phyloP scores from a whole-genome alignment of 129 eudicot species.

The Arctium minus region DNA sequence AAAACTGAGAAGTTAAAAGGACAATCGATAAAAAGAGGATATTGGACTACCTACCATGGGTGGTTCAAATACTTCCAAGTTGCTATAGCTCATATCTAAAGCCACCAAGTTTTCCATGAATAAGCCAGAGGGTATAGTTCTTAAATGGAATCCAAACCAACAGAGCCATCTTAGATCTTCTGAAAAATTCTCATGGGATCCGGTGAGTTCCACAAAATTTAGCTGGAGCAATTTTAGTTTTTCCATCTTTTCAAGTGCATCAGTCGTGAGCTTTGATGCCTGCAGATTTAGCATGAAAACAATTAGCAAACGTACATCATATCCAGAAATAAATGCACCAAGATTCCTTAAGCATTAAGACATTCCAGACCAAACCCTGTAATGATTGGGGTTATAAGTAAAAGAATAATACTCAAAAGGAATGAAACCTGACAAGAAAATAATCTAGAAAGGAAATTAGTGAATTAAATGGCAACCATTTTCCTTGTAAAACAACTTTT shows the following conservation, averaged over 20 bases:
- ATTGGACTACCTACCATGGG: slow-evolving; percentile 2
- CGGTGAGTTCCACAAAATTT: slow-evolving; percentile 16
- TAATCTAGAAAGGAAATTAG: background rate
- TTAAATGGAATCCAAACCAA: slow-evolving; percentile 18
- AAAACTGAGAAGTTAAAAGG: background rate
- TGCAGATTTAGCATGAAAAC: background rate
- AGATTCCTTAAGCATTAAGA: background rate
- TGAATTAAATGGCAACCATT: background rate
- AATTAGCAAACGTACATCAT: background rate
- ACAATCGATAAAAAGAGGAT: background rate
- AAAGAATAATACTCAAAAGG: background rate
- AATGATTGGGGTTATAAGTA: background rate
- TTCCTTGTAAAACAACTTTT: background rate
- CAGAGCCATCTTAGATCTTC: slow-evolving; percentile 30
- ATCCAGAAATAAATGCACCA: background rate
- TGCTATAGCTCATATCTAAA: slow-evolving; percentile 10
- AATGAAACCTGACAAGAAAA: background rate
- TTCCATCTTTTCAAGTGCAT: slow-evolving; percentile 26
- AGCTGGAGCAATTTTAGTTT: slow-evolving; percentile 29
- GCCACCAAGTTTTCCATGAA: slow-evolving; percentile 24
- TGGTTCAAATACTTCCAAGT: slow-evolving; percentile 14
- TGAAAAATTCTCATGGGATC: slow-evolving; percentile 17
- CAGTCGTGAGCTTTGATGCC: background rate
- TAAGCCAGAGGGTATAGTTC: background rate
- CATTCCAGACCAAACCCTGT: background rate